Conservation (phyloP, 495 filamentous ascomycete genomes). For the Lepidopterella palustris region DNA sequence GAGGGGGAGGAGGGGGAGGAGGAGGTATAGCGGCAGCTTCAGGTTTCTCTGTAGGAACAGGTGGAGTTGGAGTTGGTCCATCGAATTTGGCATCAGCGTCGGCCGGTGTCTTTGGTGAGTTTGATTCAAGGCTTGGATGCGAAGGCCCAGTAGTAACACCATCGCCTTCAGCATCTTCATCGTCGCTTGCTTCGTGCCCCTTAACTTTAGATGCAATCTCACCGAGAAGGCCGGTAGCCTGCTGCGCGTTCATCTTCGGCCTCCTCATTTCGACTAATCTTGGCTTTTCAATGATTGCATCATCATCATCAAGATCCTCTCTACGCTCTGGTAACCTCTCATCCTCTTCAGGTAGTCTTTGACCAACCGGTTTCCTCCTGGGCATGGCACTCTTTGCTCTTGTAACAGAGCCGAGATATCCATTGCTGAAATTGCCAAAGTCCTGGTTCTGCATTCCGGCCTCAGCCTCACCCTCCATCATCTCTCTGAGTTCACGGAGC, state of each 20-base stretch:
- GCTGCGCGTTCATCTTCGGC: conserved; percentile 65
- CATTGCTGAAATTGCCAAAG: conserved; percentile 19
- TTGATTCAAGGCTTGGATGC: conserved; percentile 67
- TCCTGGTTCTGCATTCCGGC: conserved; percentile 41
- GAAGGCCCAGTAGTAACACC: conserved; percentile 71
- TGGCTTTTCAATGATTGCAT: conserved; percentile 39
- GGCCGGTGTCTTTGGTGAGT: conserved; percentile 62
- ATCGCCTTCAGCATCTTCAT: conserved; percentile 57
- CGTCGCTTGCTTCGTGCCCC: conserved; percentile 63
- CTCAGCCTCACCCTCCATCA: conserved; percentile 68
- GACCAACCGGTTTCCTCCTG: conserved; percentile 32
- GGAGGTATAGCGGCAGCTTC: conserved; percentile 33
- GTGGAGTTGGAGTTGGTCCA: conserved; percentile 43
- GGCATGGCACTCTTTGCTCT: conserved; percentile 44
- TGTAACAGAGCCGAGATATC: conserved; percentile 36
- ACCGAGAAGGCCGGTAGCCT: conserved; percentile 66
- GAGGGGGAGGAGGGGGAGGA: conserved; percentile 44
- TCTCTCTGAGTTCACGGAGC: conserved; percentile 82
- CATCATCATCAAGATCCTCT: conserved; percentile 39
- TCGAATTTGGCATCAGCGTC: conserved; percentile 53
- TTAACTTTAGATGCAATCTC: conserved; percentile 77
- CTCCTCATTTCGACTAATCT: conserved; percentile 47
- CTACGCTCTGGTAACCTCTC: conserved; percentile 24
- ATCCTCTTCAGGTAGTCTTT: conserved; percentile 33
- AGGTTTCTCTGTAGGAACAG: conserved; percentile 33